Evolutionary conservation across 805 yeast species (phyloP).

Genomic region (Candida lessepsii): DNA sequence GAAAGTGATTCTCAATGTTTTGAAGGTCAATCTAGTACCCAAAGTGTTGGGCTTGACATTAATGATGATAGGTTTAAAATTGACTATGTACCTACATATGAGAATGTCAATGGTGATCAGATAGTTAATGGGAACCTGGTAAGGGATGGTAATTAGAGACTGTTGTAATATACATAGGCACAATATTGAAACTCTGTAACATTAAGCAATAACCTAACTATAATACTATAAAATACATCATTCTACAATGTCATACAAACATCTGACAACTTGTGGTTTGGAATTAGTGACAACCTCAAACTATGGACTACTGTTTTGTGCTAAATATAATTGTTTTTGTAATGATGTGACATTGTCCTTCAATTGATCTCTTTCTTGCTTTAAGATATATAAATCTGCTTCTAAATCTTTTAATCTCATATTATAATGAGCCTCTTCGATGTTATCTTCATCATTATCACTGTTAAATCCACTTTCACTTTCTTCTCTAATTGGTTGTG

Average conservation of each 20-base stretch:
- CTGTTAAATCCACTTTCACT: conserved; percentile 5
- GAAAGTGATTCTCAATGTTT: neutral
- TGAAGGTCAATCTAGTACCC: neutral
- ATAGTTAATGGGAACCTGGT: conserved; percentile 6
- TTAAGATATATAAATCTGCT: conserved; percentile 77
- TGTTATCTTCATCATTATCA: conserved; percentile 24
- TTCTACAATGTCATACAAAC: too few relatives aligned
- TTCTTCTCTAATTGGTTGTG: conserved; percentile 21
- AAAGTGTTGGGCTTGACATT: conserved; percentile 12
- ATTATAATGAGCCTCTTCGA: conserved; percentile 57
- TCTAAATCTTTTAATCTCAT: conserved; percentile 78
- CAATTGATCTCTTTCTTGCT: conserved; percentile 80
- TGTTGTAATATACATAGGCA: neutral
- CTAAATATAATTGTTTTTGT: conserved; percentile 53
- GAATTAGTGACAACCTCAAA: too few relatives aligned
- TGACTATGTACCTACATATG: conserved; percentile 37
- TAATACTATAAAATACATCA: conserved; percentile 3
- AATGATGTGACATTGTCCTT: conserved; percentile 57
- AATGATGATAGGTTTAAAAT: conserved; percentile 18
- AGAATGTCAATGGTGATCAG: conserved; percentile 1
- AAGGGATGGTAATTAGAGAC: neutral
- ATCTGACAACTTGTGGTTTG: too few relatives aligned
- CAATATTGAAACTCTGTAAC: too few relatives aligned
- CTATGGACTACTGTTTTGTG: conserved; percentile 11
- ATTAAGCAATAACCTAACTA: too few relatives aligned